Evolutionary conservation across 2,329 filamentous ascomycete species (phyloP), one percentile per base, ranked within the genome.

Genomic region (Ascochyta koolunga): DNA sequence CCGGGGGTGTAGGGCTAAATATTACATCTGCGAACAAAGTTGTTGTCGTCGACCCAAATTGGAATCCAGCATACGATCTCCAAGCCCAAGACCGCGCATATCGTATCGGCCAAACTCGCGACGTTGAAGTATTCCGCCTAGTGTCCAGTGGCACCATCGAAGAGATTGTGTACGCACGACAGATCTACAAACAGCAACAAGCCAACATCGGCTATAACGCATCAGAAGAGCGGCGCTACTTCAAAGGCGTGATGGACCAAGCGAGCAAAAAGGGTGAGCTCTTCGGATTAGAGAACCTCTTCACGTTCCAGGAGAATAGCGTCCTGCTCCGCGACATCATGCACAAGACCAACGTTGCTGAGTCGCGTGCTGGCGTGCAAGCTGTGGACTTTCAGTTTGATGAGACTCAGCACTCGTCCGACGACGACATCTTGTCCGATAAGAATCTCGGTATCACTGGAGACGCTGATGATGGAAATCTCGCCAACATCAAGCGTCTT

Each of bases 161-260:
- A 70, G 95, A 99, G 74, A 95, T 97, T 48, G 91, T 98, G 7
- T 99, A 99, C 67, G 95, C 93, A 0, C 85, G 95, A 6, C 95
- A 99, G 68, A 95, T 99, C 33, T 99, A 99, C 82, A 99, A 99
- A 74, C 95, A 99, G 70, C 95, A 99, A 68, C 95, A 98, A 77
- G 93, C 95, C 22, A 98, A 97, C 68, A 98, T 99, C 54, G 95
- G 91, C 0, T 98, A 99, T 75, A 96, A 88, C 29, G 95, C 95
- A 0, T 96, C 91, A 0, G 89, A 88, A 5, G 95, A 99, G 74
- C 87, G 95, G 3, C 86, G 95, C 1, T 99, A 99, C 74, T 99
- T 99, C 79, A 92, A 89, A 62, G 95, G 95, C 35, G 91, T 98
- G 0, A 93, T 97, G 75, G 89, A 96, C 58, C 86, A 91, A 61